Conservation (phyloP, 257 asterid genomes). For the Solanum tarapatanum region DNA sequence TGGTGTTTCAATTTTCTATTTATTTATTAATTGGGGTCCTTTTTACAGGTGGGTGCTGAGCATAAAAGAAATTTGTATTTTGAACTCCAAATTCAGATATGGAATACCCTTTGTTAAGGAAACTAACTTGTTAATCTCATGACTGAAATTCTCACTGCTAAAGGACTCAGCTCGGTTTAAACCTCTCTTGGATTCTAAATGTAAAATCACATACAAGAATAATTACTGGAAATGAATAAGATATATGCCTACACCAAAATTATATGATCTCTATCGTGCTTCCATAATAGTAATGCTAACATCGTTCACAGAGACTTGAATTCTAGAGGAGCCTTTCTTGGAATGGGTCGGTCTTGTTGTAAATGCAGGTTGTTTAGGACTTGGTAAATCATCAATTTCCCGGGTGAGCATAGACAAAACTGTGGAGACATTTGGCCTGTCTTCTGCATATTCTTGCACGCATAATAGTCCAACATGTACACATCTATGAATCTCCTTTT, state of each 20-base stretch:
- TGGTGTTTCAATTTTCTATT: background rate
- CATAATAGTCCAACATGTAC: constrained; percentile 50
- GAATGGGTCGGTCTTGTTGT: constrained; percentile 2
- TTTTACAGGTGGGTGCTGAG: background rate
- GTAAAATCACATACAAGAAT: background rate
- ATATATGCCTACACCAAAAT: background rate
- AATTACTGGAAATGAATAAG: background rate
- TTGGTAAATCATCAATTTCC: constrained; percentile 38
- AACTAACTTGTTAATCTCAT: background rate
- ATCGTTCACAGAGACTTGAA: constrained; percentile 26
- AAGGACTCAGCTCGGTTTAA: background rate
- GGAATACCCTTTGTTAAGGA: background rate
- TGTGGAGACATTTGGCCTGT: constrained; percentile 20
- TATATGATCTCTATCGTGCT: constrained; percentile 21
- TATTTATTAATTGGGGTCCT: background rate
- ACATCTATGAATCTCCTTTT: constrained; percentile 31
- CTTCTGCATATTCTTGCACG: constrained; percentile 49
- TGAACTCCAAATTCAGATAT: background rate
- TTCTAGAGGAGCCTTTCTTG: constrained; percentile 20
- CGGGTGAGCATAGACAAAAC: constrained; percentile 47
- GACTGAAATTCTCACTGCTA: background rate
- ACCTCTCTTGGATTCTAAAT: background rate
- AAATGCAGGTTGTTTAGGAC: constrained; percentile 35
- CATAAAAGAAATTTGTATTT: background rate
- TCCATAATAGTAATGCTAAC: constrained; percentile 24